phyloP scores from a whole-genome alignment of 805 yeast species.

The Schwanniomyces pseudopolymorphus region DNA sequence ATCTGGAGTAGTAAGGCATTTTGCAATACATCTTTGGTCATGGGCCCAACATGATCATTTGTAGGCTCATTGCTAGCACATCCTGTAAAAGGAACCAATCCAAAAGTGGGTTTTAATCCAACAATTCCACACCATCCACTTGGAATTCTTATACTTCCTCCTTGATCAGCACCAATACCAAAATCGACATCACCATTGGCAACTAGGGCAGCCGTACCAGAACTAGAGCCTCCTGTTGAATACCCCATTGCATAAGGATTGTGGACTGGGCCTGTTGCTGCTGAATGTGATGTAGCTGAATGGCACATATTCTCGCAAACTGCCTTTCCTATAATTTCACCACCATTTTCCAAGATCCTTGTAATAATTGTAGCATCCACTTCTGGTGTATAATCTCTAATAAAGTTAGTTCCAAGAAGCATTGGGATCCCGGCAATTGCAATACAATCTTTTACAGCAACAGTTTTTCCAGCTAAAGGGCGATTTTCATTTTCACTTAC shows the following conservation, averaged over 20 bases:
- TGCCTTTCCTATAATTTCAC: slow-evolving; percentile 28
- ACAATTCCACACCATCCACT: slow-evolving; percentile 12
- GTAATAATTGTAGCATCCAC: slow-evolving; percentile 38
- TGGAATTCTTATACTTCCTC: slow-evolving; percentile 10
- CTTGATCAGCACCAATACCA: slow-evolving; percentile 11
- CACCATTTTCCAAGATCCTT: slow-evolving; percentile 34
- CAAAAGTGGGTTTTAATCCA: slow-evolving; percentile 13
- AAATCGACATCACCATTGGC: slow-evolving; percentile 7
- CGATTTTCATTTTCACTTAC: slow-evolving; percentile 11
- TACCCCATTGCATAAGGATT: slow-evolving; percentile 9
- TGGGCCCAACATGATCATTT: slow-evolving; percentile 39
- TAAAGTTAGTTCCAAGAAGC: slow-evolving; percentile 33
- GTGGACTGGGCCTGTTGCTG: slow-evolving; percentile 20
- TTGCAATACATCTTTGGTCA: slow-evolving; percentile 33
- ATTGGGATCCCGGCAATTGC: slow-evolving; percentile 35
- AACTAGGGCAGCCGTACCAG: slow-evolving; percentile 11
- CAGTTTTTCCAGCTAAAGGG: slow-evolving; percentile 21
- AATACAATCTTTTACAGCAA: slow-evolving; percentile 34
- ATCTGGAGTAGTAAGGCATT: slow-evolving; percentile 30
- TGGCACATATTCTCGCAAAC: slow-evolving; percentile 37
- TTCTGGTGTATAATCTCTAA: slow-evolving; percentile 28
- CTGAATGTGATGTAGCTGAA: slow-evolving; percentile 30
- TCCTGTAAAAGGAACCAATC: slow-evolving; percentile 35
- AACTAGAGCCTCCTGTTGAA: slow-evolving; percentile 11
- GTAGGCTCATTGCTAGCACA: slow-evolving; percentile 30